Evolutionary conservation across 139 green algal species (phyloP).

Genomic region (Chlorella sp.): DNA sequence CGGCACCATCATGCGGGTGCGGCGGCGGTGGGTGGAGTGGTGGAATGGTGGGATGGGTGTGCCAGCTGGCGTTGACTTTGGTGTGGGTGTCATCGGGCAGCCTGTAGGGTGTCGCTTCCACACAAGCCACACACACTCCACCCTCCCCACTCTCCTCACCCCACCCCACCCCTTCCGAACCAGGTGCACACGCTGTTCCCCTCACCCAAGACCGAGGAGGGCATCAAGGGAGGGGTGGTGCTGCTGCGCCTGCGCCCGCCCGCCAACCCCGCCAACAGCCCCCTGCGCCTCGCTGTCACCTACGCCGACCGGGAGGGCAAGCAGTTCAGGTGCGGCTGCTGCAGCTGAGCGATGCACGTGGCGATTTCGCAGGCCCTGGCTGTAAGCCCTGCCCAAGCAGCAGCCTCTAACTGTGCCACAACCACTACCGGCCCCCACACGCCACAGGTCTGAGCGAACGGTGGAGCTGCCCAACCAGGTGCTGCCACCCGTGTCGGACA

Average conservation of each 20-base stretch:
- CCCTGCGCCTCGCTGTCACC: constrained; percentile 26
- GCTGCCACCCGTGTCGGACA: not conserved
- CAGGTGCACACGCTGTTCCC: constrained; percentile 49
- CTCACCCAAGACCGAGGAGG: constrained; percentile 40
- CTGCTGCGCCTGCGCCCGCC: constrained; percentile 37
- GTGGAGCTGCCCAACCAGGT: not conserved
- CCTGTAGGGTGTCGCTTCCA: no score
- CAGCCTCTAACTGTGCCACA: not conserved
- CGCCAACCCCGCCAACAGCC: not conserved
- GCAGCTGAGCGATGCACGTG: no score
- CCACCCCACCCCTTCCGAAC: not conserved
- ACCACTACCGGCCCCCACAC: no score
- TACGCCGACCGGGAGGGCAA: constrained; percentile 35
- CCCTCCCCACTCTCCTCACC: not conserved
- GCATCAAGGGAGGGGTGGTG: constrained; percentile 49
- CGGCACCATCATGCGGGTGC: constrained; percentile 22
- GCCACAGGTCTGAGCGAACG: constrained; percentile 16
- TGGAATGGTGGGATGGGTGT: not conserved
- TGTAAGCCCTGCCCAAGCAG: no score
- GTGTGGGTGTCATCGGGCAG: not conserved
- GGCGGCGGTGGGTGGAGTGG: not conserved
- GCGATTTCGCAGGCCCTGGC: no score
- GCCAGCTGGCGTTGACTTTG: not conserved
- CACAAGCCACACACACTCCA: not conserved
- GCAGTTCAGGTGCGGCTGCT: not conserved